Conservation (phyloP, 352 stramenopile genomes). For the Globisporangium polare region DNA sequence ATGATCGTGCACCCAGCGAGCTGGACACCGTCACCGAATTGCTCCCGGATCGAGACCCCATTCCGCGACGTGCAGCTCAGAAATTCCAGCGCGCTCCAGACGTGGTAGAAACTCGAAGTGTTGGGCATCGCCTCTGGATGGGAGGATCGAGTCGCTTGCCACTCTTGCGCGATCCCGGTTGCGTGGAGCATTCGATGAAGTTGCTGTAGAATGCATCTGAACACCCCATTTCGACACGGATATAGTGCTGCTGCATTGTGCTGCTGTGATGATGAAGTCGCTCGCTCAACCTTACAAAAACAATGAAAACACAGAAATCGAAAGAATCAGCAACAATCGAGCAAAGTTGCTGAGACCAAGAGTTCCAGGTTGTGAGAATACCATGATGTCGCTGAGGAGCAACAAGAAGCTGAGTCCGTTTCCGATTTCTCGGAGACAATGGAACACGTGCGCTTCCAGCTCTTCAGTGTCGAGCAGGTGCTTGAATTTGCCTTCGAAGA, state of each 20-base stretch:
- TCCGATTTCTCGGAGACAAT: conserved; percentile 73
- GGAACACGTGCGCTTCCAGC: conserved; percentile 79
- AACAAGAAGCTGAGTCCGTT: conserved; percentile 69
- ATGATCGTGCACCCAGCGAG: conserved; percentile 55
- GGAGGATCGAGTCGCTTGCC: conserved; percentile 27
- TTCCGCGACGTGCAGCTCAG: conserved; percentile 34
- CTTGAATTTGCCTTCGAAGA: conserved; percentile 82
- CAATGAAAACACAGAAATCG: neutral
- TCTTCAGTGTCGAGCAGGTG: conserved; percentile 75
- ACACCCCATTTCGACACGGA: neutral
- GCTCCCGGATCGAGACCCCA: conserved; percentile 23
- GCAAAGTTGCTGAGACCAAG: neutral
- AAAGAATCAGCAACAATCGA: neutral
- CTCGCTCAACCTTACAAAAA: conserved; percentile 4
- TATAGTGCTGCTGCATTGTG: neutral
- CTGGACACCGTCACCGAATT: conserved; percentile 58
- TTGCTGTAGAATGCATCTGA: conserved; percentile 17
- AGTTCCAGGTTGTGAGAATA: conserved; percentile 12
- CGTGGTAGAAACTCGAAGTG: conserved; percentile 49
- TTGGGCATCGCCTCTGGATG: conserved; percentile 45
- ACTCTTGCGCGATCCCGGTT: conserved; percentile 33
- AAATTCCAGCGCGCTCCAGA: conserved; percentile 67
- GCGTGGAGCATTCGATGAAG: conserved; percentile 28
- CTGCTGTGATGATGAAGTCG: neutral
- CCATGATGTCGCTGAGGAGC: conserved; percentile 31